These are phyloP conservation scores for Colletotrichum phormii DNA, from an alignment of 2,329 filamentous ascomycete genomes.

Conservation along the genomic window DNA sequence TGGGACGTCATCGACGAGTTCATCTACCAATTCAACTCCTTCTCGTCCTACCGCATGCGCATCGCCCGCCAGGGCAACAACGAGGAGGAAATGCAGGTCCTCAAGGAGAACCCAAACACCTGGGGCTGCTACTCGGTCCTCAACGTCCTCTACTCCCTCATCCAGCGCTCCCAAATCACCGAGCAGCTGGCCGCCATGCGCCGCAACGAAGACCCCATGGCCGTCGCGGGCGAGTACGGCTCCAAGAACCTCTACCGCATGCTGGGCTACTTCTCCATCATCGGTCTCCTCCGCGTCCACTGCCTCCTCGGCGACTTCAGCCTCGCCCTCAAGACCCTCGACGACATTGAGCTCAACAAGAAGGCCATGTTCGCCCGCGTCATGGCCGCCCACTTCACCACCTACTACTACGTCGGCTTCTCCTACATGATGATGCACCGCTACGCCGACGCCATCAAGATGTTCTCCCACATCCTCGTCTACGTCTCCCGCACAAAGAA, in stretches of 20 bases:
- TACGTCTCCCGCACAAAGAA: conserved; percentile 99
- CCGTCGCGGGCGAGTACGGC: conserved; percentile 95
- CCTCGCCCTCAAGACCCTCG: conserved; percentile 96
- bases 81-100: conserved; percentile 90
- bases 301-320: conserved; percentile 97
- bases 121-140: conserved; percentile 99
- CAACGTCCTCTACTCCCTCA: conserved; percentile 98
- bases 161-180: conserved; percentile 97
- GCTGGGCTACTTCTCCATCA: conserved; percentile 99
- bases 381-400: conserved; percentile 99
- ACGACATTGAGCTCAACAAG: conserved; percentile 99
- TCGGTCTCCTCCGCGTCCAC: conserved; percentile 95
- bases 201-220: conserved; percentile 88
- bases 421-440: conserved; percentile 99
- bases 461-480: conserved; percentile 99
- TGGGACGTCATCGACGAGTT: conserved; percentile 99
- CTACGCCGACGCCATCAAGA: conserved; percentile 98
- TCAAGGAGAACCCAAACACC: conserved; percentile 97
- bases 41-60: conserved; percentile 95
- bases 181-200: conserved; percentile 97
- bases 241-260: conserved; percentile 95
- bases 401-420: conserved; percentile 99
- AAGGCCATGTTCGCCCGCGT: conserved; percentile 99
- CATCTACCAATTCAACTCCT: conserved; percentile 99
- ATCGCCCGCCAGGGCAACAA: conserved; percentile 86